A percentile compares a stretch with the other conserved stretches of the same genome.
phyloP scores from a whole-genome alignment of 768 basidiomycete species.

The Infundibulicybe gibba region DNA sequence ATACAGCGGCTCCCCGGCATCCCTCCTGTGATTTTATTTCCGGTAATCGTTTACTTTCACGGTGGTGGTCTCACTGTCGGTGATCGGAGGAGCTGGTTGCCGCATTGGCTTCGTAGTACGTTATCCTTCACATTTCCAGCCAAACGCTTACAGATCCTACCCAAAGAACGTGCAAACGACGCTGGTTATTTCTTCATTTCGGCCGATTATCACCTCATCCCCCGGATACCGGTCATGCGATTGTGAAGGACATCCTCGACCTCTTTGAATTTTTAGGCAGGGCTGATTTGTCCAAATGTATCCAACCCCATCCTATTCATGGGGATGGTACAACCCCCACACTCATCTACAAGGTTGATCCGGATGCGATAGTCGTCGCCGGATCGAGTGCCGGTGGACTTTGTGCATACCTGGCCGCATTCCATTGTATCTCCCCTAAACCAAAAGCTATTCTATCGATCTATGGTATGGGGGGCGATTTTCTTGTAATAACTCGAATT shows the following conservation, averaged over 20 bases:
- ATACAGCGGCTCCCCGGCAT: neutral
- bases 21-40: slow-evolving; percentile 8
- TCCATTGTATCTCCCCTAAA: slow-evolving; percentile 43
- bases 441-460: slow-evolving; percentile 53
- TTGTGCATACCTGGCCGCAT: slow-evolving; percentile 60
- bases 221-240: slow-evolving; percentile 52
- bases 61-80: slow-evolving; percentile 63
- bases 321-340: neutral
- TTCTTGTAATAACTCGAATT: slow-evolving; percentile 30
- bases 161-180: slow-evolving; percentile 39
- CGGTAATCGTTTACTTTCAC: slow-evolving; percentile 41
- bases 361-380: slow-evolving; percentile 41
- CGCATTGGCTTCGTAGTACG: slow-evolving; percentile 59
- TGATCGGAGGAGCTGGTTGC: slow-evolving; percentile 58
- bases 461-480: slow-evolving; percentile 64
- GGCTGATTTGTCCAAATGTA: slow-evolving; percentile 12
- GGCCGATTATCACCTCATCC: slow-evolving; percentile 60
- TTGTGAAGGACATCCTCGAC: slow-evolving; percentile 56
- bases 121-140: slow-evolving; percentile 5
- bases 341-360: slow-evolving; percentile 33
- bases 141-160: neutral
- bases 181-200: slow-evolving; percentile 58
- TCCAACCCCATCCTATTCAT: slow-evolving; percentile 6
- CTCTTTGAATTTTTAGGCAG: slow-evolving; percentile 43
- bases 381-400: slow-evolving; percentile 62